Conservation (phyloP, 805 yeast species). For the Candida manassasensis region DNA sequence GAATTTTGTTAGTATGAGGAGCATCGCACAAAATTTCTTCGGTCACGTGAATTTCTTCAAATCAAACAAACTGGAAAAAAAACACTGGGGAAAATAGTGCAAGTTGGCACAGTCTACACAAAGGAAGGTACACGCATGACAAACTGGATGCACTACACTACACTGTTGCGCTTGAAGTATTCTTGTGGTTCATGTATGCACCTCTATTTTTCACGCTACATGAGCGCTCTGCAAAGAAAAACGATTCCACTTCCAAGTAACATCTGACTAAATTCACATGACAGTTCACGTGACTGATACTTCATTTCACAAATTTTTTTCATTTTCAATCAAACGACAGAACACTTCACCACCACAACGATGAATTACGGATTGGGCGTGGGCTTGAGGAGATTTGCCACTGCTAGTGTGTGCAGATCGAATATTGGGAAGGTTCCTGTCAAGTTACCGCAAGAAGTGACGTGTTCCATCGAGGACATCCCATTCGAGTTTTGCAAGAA, state of each 20-base stretch:
- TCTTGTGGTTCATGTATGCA: no score
- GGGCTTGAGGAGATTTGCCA: constrained; percentile 13
- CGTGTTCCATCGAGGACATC: constrained; percentile 42
- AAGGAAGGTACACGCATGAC: no score
- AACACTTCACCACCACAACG: neutral
- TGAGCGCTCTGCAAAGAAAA: no score
- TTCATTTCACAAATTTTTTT: constrained; percentile 2
- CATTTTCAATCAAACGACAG: neutral
- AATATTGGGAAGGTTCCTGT: constrained; percentile 83
- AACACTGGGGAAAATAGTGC: no score
- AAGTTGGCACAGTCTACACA: no score
- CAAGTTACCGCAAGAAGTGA: constrained; percentile 58
- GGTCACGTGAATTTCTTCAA: constrained; percentile 2
- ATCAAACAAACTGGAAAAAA: neutral
- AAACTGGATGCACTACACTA: no score
- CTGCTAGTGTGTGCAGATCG: constrained; percentile 30
- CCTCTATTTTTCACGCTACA: no score
- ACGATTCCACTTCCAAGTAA: no score
- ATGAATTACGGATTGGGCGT: neutral
- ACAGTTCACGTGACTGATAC: neutral
- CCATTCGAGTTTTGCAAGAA: constrained; percentile 50
- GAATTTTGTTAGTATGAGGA: neutral
- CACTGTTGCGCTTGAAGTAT: no score
- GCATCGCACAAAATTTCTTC: neutral
- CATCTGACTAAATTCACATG: no score